Conservation (phyloP, 768 basidiomycete genomes). For the Kwoniella shandongensis region DNA sequence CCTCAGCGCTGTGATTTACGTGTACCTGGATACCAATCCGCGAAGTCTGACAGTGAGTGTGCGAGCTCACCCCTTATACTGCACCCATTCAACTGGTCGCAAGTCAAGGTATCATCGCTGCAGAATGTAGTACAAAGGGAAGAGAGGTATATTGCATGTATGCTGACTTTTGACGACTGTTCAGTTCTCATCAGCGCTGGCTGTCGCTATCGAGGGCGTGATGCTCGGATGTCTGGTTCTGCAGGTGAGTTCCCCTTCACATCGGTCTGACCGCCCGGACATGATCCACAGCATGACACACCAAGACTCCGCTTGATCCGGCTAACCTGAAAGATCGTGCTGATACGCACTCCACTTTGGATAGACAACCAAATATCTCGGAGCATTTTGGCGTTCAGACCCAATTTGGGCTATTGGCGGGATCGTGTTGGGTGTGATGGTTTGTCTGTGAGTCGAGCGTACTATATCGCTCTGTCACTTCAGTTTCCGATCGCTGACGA, state of each 20-base stretch:
- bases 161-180: background rate
- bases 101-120: too few species aligned
- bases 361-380: slow-evolving; percentile 15
- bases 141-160: background rate
- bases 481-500: background rate
- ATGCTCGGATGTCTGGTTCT: slow-evolving; percentile 10
- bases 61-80: too few species aligned
- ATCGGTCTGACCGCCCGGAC: too few species aligned
- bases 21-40: slow-evolving; percentile 8
- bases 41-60: slow-evolving; percentile 7
- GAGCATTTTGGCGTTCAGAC: slow-evolving; percentile 9
- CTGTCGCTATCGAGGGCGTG: slow-evolving; percentile 9
- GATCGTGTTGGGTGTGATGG: slow-evolving; percentile 8
- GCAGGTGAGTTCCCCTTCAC: slow-evolving; percentile 7
- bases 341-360: too few species aligned
- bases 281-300: too few species aligned
- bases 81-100: too few species aligned
- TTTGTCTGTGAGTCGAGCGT: slow-evolving; percentile 4
- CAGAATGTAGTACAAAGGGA: too few species aligned
- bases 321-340: background rate
- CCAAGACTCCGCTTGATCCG: background rate
- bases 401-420: slow-evolving; percentile 8
- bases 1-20: slow-evolving; percentile 10
- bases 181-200: slow-evolving; percentile 18
- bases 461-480: background rate